phyloP scores from a whole-genome alignment of 257 asterid genomes.

The Misopates orontium region DNA sequence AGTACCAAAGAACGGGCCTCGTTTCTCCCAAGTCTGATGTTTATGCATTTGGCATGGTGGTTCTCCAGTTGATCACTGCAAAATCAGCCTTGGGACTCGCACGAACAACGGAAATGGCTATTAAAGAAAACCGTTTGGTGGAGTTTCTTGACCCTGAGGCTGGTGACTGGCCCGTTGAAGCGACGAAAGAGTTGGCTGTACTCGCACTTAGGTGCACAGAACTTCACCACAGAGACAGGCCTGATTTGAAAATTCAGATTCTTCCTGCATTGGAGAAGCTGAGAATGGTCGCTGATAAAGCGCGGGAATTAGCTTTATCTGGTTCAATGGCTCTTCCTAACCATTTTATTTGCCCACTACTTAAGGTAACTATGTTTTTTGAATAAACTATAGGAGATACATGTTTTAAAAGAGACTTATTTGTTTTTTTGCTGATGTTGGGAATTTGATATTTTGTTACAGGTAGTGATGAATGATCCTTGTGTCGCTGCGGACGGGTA shows the following conservation, averaged over 20 bases:
- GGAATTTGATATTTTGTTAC: not conserved
- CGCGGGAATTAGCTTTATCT: constrained; percentile 28
- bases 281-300: constrained; percentile 34
- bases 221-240: constrained; percentile 49
- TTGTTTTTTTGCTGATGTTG: not conserved
- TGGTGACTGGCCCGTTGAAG: constrained; percentile 55
- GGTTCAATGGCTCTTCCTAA: constrained; percentile 30
- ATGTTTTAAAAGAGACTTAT: not conserved
- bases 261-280: constrained; percentile 50
- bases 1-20: constrained; percentile 58
- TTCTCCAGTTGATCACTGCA: constrained; percentile 60
- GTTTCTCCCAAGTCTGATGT: constrained; percentile 57
- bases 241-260: constrained; percentile 45
- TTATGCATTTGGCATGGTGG: constrained; percentile 57
- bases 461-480: constrained; percentile 60
- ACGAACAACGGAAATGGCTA: constrained; percentile 47
- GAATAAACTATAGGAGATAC: not conserved
- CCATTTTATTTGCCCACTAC: constrained; percentile 56
- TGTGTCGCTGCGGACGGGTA: constrained; percentile 66
- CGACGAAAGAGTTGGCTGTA: constrained; percentile 44
- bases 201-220: constrained; percentile 59
- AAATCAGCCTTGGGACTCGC: constrained; percentile 56
- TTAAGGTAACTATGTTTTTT: constrained; percentile 37
- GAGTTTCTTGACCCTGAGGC: constrained; percentile 44
- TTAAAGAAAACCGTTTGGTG: constrained; percentile 32